Evolutionary conservation across 306 rosid species (phyloP).

Genomic region (Rosa chinensis): DNA sequence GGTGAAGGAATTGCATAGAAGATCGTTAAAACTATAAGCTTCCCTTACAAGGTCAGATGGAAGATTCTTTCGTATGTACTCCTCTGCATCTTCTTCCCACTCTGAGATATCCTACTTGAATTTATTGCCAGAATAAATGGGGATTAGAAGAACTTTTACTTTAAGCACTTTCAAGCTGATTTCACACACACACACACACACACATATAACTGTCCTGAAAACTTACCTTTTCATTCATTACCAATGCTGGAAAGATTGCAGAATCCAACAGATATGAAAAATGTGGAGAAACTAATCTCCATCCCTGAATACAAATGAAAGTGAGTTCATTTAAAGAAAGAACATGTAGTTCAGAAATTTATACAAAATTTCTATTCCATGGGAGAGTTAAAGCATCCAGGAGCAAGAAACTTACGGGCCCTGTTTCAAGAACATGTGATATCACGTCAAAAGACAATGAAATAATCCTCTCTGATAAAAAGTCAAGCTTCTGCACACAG

Average conservation of each 20-base stretch:
- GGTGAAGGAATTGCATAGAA: constrained; percentile 7
- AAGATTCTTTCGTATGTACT: constrained; percentile 79
- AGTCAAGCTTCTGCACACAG: constrained; percentile 63
- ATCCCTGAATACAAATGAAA: constrained; percentile 61
- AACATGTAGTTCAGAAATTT: constrained; percentile 5
- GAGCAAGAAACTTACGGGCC: constrained; percentile 56
- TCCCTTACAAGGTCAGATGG: constrained; percentile 84
- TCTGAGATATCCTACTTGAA: constrained; percentile 60
- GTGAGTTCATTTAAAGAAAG: constrained; percentile 15
- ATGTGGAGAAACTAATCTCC: constrained; percentile 90
- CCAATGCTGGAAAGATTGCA: constrained; percentile 78
- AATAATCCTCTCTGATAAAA: constrained; percentile 67
- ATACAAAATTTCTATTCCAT: not conserved
- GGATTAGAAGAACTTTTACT: constrained; percentile 12
- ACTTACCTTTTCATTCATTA: constrained; percentile 79
- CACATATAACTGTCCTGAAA: constrained; percentile 6
- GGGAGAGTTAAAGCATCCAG: not conserved
- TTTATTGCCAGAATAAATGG: constrained; percentile 28
- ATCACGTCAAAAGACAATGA: constrained; percentile 81
- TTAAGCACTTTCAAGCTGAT: constrained; percentile 3
- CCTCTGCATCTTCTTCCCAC: constrained; percentile 97
- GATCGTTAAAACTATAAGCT: constrained; percentile 16
- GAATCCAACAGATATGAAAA: constrained; percentile 66
- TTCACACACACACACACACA: not conserved
- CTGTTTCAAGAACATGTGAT: constrained; percentile 81